These are phyloP conservation scores for Neolentinus lepideus DNA, from an alignment of 1,284 basidiomycete genomes.

Conservation along the genomic window DNA sequence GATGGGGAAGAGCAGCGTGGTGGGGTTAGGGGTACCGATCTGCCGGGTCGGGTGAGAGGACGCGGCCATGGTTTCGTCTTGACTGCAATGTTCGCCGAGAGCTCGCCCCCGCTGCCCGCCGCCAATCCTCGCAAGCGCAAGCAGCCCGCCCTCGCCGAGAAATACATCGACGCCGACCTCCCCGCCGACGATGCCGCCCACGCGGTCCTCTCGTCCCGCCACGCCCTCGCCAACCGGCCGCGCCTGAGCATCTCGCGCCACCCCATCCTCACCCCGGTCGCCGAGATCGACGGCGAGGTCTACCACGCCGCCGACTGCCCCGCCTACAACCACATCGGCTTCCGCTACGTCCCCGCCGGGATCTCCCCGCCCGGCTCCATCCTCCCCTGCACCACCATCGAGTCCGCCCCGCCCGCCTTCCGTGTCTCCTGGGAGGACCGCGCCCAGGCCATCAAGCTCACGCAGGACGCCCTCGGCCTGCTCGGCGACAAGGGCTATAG, in stretches of 20 bases:
- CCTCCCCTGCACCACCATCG: slow-evolving; percentile 70
- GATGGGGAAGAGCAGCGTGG: slow-evolving; percentile 14
- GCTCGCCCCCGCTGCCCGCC: neutral
- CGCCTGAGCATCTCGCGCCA: slow-evolving; percentile 65
- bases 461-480: slow-evolving; percentile 73
- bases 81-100: slow-evolving; percentile 1
- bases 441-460: slow-evolving; percentile 72
- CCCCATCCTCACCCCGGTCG: slow-evolving; percentile 52
- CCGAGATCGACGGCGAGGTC: slow-evolving; percentile 34
- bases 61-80: neutral
- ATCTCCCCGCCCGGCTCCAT: slow-evolving; percentile 53
- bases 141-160: slow-evolving; percentile 6
- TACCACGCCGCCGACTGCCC: slow-evolving; percentile 54
- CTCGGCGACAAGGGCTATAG: slow-evolving; percentile 87
- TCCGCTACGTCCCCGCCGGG: slow-evolving; percentile 78
- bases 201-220: slow-evolving; percentile 50
- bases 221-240: slow-evolving; percentile 58
- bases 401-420: slow-evolving; percentile 58
- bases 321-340: slow-evolving; percentile 69
- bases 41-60: neutral
- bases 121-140: neutral
- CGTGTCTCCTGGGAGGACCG: slow-evolving; percentile 87
- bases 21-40: slow-evolving; percentile 1
- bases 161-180: slow-evolving; percentile 11
- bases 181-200: slow-evolving; percentile 23